Evolutionary conservation across 2,329 filamentous ascomycete genomes (phyloP).

Genomic region (Ophiocordyceps australis): DNA sequence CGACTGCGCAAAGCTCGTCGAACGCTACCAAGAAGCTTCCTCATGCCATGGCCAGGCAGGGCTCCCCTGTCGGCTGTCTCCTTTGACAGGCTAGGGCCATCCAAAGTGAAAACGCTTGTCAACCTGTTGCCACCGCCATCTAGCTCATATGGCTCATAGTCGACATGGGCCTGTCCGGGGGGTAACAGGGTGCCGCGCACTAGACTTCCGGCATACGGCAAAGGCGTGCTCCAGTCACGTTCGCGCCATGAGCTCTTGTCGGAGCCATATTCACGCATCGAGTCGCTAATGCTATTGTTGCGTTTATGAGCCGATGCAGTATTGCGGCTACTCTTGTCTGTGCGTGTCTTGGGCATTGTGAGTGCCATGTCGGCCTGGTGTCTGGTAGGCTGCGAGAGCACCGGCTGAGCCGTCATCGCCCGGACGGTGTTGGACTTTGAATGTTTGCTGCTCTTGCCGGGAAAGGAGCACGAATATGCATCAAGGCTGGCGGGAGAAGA

Average conservation of each 20-base stretch:
- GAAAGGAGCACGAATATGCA: conserved; percentile 45
- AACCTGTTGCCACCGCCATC: conserved; percentile 25
- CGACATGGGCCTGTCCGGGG: conserved; percentile 66
- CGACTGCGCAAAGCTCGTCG: conserved; percentile 59
- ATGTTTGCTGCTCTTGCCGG: conserved; percentile 27
- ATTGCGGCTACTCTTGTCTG: conserved; percentile 40
- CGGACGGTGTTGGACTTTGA: conserved; percentile 19
- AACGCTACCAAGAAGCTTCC: conserved; percentile 71
- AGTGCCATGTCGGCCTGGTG: too few species aligned
- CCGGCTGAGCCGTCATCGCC: conserved; percentile 36
- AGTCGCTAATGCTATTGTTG: conserved; percentile 77
- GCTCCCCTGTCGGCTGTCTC: conserved; percentile 31
- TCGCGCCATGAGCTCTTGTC: conserved; percentile 34
- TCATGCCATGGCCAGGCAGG: conserved; percentile 60
- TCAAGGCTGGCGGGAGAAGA: conserved; percentile 41
- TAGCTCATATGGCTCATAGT: conserved; percentile 37
- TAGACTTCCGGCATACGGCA: conserved; percentile 62
- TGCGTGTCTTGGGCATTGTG: conserved; percentile 34
- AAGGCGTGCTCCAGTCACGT: conserved; percentile 38
- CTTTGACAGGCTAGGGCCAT: conserved; percentile 20
- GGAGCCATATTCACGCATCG: conserved; percentile 48
- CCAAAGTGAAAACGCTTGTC: conserved; percentile 32
- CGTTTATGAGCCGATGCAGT: conserved; percentile 54
- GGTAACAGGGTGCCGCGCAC: conserved; percentile 76
- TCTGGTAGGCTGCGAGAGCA: too few species aligned